A percentile compares a stretch with the other conserved stretches of the same genome.
phyloP scores from a whole-genome alignment of 768 basidiomycete species.

The Macrocybe gigantea region DNA sequence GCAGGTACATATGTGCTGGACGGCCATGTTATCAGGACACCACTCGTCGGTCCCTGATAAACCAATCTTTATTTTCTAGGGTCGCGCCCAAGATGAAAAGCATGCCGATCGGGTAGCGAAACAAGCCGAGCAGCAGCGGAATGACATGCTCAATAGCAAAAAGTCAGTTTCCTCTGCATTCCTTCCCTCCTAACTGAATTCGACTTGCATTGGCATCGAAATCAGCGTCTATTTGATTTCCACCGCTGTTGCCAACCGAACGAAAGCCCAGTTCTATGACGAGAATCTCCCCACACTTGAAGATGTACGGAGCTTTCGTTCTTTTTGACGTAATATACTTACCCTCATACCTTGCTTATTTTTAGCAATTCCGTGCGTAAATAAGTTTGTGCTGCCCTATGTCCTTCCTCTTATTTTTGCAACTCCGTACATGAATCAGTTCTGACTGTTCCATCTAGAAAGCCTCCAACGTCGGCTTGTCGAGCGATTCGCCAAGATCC shows the following conservation, averaged over 20 bases:
- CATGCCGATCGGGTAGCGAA: constrained; percentile 70
- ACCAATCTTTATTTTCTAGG: constrained; percentile 28
- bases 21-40: constrained; percentile 4
- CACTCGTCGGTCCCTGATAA: constrained; percentile 1
- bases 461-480: constrained; percentile 62
- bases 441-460: constrained; percentile 39
- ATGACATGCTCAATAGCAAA: constrained; percentile 77
- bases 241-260: constrained; percentile 60
- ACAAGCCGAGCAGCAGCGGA: constrained; percentile 70
- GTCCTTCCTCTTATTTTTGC: neutral
- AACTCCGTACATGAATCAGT: neutral
- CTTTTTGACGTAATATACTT: constrained; percentile 1
- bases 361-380: constrained; percentile 60
- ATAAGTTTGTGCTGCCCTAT: too few species aligned
- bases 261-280: constrained; percentile 67
- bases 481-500: constrained; percentile 44
- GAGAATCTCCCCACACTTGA: constrained; percentile 64
- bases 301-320: constrained; percentile 45
- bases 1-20: constrained; percentile 42
- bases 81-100: constrained; percentile 62
- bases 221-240: constrained; percentile 65
- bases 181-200: constrained; percentile 1
- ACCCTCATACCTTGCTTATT: constrained; percentile 4
- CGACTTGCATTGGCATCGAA: neutral
- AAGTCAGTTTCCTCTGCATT: constrained; percentile 42